Evolutionary conservation across 2,329 filamentous ascomycete genomes (phyloP).

Genomic region (Fragosphaeria purpurea): DNA sequence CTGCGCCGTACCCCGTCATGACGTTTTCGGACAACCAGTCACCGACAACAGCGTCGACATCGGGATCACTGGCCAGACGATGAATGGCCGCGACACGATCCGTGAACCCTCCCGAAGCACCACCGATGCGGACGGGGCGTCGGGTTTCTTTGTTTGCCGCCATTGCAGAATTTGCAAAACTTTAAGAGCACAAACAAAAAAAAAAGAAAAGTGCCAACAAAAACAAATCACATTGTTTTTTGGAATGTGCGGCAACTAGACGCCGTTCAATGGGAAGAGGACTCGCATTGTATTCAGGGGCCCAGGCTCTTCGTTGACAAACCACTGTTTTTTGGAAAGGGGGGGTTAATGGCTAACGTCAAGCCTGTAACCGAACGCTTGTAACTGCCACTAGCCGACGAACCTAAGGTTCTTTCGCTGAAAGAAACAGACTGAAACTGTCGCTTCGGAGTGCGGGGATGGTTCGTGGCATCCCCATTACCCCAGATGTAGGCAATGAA

Average conservation of each 20-base stretch:
- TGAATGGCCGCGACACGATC: conserved; percentile 22
- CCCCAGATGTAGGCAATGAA: no score
- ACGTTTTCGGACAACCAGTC: conserved; percentile 14
- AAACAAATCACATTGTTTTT: not conserved
- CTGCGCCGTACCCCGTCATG: conserved; percentile 9
- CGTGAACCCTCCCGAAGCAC: conserved; percentile 21
- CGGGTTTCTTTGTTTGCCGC: not conserved
- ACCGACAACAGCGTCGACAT: conserved; percentile 13
- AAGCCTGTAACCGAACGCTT: no score
- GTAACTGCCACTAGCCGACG: no score
- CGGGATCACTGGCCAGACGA: conserved; percentile 14
- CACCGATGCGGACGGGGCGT: conserved; percentile 20
- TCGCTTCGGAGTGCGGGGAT: no score
- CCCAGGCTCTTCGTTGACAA: no score
- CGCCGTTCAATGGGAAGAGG: no score
- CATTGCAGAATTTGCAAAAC: not conserved
- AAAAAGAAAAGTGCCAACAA: not conserved
- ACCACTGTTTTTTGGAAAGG: no score
- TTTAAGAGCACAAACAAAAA: not conserved
- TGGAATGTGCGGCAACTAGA: not conserved
- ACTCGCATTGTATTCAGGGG: no score
- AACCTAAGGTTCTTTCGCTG: no score
- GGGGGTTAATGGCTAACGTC: no score
- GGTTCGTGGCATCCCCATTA: no score
- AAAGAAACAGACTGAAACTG: no score